Conservation (phyloP, 2,329 filamentous ascomycete genomes). For the Coniochaeta sp. region DNA sequence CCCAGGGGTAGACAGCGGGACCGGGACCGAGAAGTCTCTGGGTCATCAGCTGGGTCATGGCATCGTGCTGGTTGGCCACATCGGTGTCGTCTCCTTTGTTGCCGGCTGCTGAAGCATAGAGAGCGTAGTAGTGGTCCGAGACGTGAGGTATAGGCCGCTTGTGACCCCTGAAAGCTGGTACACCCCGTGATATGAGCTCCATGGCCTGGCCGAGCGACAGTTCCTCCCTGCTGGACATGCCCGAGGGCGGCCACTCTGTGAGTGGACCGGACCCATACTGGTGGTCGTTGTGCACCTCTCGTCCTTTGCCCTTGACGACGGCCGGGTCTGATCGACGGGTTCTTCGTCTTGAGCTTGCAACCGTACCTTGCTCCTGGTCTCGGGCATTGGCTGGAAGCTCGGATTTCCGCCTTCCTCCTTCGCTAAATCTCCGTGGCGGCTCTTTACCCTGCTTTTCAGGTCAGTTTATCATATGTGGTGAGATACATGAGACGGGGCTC, state of each 20-base stretch:
- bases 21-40: constrained; percentile 38
- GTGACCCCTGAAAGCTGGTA: constrained; percentile 49
- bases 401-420: constrained; percentile 16
- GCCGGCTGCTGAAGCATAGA: constrained; percentile 46
- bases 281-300: constrained; percentile 23
- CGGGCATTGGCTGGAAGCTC: background rate
- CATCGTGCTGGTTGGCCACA: constrained; percentile 41
- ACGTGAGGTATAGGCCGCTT: constrained; percentile 47
- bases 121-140: constrained; percentile 46
- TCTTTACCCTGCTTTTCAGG: constrained; percentile 21
- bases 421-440: constrained; percentile 22
- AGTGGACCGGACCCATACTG: constrained; percentile 28
- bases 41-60: constrained; percentile 54
- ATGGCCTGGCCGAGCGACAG: constrained; percentile 47
- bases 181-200: constrained; percentile 51
- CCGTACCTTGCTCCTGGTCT: constrained; percentile 4
- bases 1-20: constrained; percentile 50
- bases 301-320: constrained; percentile 31
- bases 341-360: constrained; percentile 29
- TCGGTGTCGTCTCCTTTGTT: constrained; percentile 39
- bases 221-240: constrained; percentile 39
- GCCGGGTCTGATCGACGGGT: constrained; percentile 31
- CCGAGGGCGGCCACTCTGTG: constrained; percentile 51
- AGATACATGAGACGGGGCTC: constrained; percentile 24
- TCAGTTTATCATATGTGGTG: constrained; percentile 9